Evolutionary conservation across 768 basidiomycete species (phyloP).

Genomic region (Vararia minispora): DNA sequence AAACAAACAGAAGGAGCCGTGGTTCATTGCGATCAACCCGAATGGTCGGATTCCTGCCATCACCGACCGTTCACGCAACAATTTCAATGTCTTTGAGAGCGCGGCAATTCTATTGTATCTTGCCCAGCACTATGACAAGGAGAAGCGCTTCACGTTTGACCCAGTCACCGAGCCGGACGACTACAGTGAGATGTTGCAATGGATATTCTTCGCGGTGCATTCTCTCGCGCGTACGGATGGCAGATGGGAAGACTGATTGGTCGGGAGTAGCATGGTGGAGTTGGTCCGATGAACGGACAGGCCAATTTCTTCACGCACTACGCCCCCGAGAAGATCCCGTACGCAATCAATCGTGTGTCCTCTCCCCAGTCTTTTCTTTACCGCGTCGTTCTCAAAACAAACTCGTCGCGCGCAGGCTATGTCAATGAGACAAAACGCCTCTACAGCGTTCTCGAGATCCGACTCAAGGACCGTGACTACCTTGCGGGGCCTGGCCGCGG

Average conservation of each 20-base stretch:
- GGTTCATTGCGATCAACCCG: conserved; percentile 68
- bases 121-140: conserved; percentile 67
- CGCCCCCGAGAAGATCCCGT: conserved; percentile 60
- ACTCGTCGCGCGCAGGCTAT: conserved; percentile 41
- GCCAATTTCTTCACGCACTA: conserved; percentile 61
- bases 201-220: conserved; percentile 76
- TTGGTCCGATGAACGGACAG: conserved; percentile 88
- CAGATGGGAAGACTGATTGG: background rate
- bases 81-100: conserved; percentile 65
- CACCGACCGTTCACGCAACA: conserved; percentile 45
- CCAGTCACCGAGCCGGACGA: conserved; percentile 38
- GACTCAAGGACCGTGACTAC: conserved; percentile 64
- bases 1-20: conserved; percentile 71
- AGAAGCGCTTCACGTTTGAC: conserved; percentile 61
- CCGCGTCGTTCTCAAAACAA: background rate
- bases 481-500: conserved; percentile 68
- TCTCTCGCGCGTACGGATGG: background rate
- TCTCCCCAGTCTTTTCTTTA: background rate
- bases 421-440: conserved; percentile 72
- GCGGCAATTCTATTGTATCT: conserved; percentile 81
- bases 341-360: conserved; percentile 45
- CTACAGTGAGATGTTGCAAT: conserved; percentile 61
- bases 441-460: conserved; percentile 73
- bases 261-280: conserved; percentile 51
- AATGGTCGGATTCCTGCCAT: conserved; percentile 66